These are phyloP conservation scores for Acanthamoeba divionensis DNA, from an alignment of 208 protist species.

Conservation along the genomic window DNA sequence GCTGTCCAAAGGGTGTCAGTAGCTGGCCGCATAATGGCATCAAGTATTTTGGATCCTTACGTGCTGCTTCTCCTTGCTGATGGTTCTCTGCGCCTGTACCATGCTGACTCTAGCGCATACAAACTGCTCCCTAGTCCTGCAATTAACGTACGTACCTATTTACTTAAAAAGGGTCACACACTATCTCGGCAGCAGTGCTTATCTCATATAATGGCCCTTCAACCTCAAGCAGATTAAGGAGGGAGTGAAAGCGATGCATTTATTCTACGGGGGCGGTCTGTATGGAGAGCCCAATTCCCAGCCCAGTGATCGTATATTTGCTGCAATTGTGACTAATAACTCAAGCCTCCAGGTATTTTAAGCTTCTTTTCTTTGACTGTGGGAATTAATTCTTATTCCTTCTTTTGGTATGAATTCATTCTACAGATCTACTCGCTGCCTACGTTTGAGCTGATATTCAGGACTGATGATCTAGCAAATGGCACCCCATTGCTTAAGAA, in stretches of 20 bases:
- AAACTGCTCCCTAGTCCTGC: not conserved
- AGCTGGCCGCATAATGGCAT: not conserved
- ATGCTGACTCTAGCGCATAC: not conserved
- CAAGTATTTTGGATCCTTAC: slow-evolving; percentile 11
- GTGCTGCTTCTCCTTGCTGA: slow-evolving; percentile 26
- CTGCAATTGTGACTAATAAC: not conserved
- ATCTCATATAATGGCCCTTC: too few species aligned
- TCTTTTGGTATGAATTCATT: not conserved
- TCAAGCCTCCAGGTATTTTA: not conserved
- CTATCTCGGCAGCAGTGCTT: too few species aligned
- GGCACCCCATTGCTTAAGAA: not conserved
- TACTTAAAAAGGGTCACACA: too few species aligned
- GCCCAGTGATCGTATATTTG: not conserved
- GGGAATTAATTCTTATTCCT: too few species aligned
- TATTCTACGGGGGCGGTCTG: slow-evolving; percentile 7
- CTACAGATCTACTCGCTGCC: slow-evolving; percentile 37
- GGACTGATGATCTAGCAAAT: not conserved
- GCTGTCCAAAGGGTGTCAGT: slow-evolving; percentile 15
- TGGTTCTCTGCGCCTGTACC: slow-evolving; percentile 17
- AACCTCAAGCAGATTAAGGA: too few species aligned
- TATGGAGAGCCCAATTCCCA: not conserved
- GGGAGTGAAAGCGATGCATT: not conserved
- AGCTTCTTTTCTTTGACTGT: too few species aligned
- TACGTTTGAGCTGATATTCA: slow-evolving; percentile 19
- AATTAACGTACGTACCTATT: too few species aligned